These are phyloP conservation scores for Parastagonospora avenae DNA, from an alignment of 2,329 filamentous ascomycete genomes.

Conservation along the genomic window DNA sequence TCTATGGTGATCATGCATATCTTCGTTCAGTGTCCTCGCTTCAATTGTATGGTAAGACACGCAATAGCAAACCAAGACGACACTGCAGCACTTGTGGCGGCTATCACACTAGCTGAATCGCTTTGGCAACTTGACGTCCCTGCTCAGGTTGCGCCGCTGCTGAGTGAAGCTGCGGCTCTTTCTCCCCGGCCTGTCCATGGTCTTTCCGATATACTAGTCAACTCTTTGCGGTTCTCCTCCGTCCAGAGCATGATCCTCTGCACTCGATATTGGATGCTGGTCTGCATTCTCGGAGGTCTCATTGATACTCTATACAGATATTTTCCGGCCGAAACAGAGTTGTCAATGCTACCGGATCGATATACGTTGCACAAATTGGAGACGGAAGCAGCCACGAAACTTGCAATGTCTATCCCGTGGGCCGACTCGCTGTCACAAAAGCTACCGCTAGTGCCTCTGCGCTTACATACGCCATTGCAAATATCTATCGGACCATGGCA, in stretches of 20 bases:
- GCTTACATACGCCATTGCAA: slow-evolving; percentile 35
- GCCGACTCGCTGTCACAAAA: slow-evolving; percentile 21
- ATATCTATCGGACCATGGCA: slow-evolving; percentile 35
- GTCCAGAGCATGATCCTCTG: slow-evolving; percentile 29
- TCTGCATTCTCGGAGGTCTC: slow-evolving; percentile 28
- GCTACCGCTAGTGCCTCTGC: slow-evolving; percentile 32
- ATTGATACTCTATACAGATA: slow-evolving; percentile 29
- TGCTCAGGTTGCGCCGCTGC: slow-evolving; percentile 18
- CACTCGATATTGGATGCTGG: slow-evolving; percentile 35
- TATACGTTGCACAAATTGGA: slow-evolving; percentile 21
- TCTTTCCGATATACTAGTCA: slow-evolving; percentile 24
- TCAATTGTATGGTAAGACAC: slow-evolving; percentile 26
- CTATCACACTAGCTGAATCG: slow-evolving; percentile 27
- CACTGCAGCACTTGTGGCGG: slow-evolving; percentile 19
- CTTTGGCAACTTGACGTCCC: slow-evolving; percentile 25
- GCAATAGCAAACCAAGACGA: slow-evolving; percentile 25
- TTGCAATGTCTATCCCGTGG: slow-evolving; percentile 31
- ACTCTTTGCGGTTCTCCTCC: slow-evolving; percentile 26
- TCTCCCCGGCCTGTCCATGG: slow-evolving; percentile 15
- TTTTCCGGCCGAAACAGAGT: slow-evolving; percentile 20
- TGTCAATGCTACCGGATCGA: slow-evolving; percentile 23
- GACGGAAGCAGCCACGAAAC: slow-evolving; percentile 20
- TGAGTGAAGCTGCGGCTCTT: slow-evolving; percentile 18
- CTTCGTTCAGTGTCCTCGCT: slow-evolving; percentile 34
- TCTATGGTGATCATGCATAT: slow-evolving; percentile 38